A percentile compares a stretch with the other conserved stretches of the same genome.
These are phyloP conservation scores for Boletus coccyginus DNA, from an alignment of 768 basidiomycete species.

Conservation along the genomic window DNA sequence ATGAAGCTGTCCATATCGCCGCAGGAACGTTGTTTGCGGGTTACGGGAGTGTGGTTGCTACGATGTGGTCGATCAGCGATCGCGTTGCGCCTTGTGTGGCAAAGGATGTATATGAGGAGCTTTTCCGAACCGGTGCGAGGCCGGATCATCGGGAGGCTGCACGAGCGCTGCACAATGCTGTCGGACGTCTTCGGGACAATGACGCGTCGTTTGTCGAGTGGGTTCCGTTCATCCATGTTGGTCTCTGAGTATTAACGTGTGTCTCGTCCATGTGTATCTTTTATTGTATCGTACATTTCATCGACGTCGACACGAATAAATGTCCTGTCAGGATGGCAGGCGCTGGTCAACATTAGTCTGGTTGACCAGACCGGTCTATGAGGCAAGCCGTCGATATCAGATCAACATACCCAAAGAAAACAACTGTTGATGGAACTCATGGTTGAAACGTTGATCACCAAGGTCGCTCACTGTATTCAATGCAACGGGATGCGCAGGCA, in stretches of 20 bases:
- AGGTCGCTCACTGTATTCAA: no score
- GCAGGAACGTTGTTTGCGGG: conserved; percentile 33
- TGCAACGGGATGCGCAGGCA: no score
- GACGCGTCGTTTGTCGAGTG: conserved; percentile 1
- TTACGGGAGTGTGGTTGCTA: conserved; percentile 12
- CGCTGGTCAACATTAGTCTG: no score
- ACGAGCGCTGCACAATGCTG: background rate
- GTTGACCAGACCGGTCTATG: no score
- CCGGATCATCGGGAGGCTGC: background rate
- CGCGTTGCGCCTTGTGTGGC: conserved; percentile 34
- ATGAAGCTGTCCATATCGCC: background rate
- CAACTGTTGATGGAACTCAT: no score
- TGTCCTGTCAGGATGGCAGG: no score
- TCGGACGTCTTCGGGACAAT: conserved; percentile 1
- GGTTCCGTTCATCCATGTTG: conserved; percentile 15
- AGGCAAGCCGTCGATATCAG: no score
- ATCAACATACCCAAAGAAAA: no score
- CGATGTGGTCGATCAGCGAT: conserved; percentile 1
- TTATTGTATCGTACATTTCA: no score
- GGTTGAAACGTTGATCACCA: no score
- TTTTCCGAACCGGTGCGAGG: background rate
- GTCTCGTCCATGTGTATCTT: no score
- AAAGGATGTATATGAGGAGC: conserved; percentile 28
- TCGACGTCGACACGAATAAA: no score
- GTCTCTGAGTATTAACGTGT: background rate